Base-by-base conservation (phyloP, 2,329 filamentous ascomycete species). In the Harringtonia aguacate region DNA sequence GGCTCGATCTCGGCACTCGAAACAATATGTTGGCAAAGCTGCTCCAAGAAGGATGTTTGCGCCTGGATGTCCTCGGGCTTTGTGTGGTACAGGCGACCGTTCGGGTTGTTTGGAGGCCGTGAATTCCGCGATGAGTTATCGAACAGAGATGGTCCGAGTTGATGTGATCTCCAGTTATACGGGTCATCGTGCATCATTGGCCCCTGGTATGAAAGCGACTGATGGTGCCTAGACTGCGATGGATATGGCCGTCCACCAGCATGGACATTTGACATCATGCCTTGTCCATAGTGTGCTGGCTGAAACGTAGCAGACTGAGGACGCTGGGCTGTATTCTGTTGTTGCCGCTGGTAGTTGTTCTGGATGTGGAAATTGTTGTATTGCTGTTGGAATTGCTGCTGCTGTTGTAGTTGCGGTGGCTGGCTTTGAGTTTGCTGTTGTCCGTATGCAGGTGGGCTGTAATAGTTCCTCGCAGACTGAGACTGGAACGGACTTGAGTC, bases 1-100 rank as follows among this genome's bases (percentile, higher is more conserved):
- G 61, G 56, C 31, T 70, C 71, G 49, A 90, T 87, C 51, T 82
- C 77, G 2, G 77, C 75, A 33, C 66, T 68, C 0, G 71, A 62
- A 17, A 86, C 63, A 38, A 79, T 70, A 15, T 51, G 43, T 17
- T 58, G 49, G 47, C 69, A 70, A 3, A 80, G 59, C 1, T 54
- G 53, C 20, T 79, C 72, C 14, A 81, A 63, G 14, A 72, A 55
- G 15, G 58, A 56, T 10, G 64, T 60, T 55, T 80, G 75, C 2
- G 57, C 57, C n/a, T 61, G 57, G 14, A 77, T 49, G 37, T 77
- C 69, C 29, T 75, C 70, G 0, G 61, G 56, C 3, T 53, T 57
- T 22, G 58, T 49, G 36, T 40, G 43, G 38, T 48, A 46, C 24
- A 60, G 57, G 7, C 60, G 59, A 8, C 56, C 55, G 14, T 41